phyloP scores from a whole-genome alignment of 768 basidiomycete species.

The Hygrocybe coccinea region DNA sequence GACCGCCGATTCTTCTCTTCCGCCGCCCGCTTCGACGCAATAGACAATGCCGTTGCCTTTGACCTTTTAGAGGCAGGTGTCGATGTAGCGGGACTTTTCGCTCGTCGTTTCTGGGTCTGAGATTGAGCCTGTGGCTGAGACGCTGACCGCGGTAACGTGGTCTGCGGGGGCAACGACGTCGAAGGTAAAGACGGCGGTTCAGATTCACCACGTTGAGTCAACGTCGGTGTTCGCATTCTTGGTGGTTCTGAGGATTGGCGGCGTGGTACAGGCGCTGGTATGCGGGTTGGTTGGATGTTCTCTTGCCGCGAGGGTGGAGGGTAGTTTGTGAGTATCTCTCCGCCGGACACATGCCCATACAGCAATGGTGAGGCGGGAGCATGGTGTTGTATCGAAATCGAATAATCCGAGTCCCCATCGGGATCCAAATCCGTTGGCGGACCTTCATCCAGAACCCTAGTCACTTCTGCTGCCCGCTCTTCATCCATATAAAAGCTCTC shows the following conservation, averaged over 20 bases:
- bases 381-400: conserved; percentile 31
- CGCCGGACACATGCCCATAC: conserved; percentile 19
- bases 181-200: conserved; percentile 38
- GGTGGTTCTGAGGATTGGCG: conserved; percentile 47
- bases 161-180: conserved; percentile 24
- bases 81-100: conserved; percentile 17
- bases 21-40: conserved; percentile 38
- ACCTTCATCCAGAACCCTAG: conserved; percentile 65
- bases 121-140: conserved; percentile 18
- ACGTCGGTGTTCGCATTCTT: conserved; percentile 41
- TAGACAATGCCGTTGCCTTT: conserved; percentile 35
- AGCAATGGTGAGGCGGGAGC: conserved; percentile 17
- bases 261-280: conserved; percentile 35
- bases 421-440: conserved; percentile 72
- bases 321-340: conserved; percentile 35
- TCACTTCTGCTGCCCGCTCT: conserved; percentile 37
- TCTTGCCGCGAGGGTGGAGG: conserved; percentile 31
- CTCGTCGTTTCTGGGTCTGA: conserved; percentile 19
- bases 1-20: conserved; percentile 48
- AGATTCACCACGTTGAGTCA: conserved; percentile 31
- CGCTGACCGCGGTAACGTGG: conserved; percentile 19
- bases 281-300: conserved; percentile 33
- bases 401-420: conserved; percentile 31
- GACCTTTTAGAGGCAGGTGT: conserved; percentile 32
- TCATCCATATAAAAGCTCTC: conserved; percentile 70